Percentiles rank a stretch among this genome's conserved stretches.
These are phyloP conservation scores for Teratosphaeria destructans DNA, from an alignment of 2,329 filamentous ascomycete genomes.

Conservation along the genomic window DNA sequence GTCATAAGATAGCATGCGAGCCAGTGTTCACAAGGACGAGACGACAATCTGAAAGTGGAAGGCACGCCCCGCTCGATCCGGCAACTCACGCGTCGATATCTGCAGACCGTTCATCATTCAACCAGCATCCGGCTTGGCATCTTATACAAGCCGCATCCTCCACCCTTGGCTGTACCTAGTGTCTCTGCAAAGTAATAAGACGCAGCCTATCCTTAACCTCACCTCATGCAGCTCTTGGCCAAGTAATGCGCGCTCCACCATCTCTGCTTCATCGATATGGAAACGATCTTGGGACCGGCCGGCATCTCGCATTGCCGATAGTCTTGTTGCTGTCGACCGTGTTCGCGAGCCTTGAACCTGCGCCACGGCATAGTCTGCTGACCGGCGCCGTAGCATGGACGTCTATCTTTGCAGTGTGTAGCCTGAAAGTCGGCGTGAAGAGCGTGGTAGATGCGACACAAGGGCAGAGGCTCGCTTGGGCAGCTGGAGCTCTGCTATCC, in stretches of 20 bases:
- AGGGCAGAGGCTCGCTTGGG: slow-evolving; percentile 26
- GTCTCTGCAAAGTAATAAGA: background rate
- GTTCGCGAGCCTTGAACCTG: slow-evolving; percentile 25
- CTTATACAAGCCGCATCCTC: background rate
- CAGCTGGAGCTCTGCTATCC: slow-evolving; percentile 32
- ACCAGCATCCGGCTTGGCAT: background rate
- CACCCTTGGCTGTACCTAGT: background rate
- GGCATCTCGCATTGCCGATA: slow-evolving; percentile 16
- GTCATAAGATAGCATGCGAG: too few relatives aligned
- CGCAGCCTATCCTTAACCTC: background rate
- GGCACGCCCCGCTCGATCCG: background rate
- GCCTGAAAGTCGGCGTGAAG: slow-evolving; percentile 21
- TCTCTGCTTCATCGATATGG: background rate
- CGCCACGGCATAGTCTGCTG: slow-evolving; percentile 32
- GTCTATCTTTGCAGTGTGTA: slow-evolving; percentile 27
- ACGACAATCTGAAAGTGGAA: background rate
- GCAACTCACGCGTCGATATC: background rate
- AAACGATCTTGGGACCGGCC: background rate
- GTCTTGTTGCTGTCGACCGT: slow-evolving; percentile 27
- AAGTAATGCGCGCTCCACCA: background rate
- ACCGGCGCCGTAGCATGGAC: slow-evolving; percentile 34
- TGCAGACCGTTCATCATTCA: background rate
- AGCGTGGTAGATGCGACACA: slow-evolving; percentile 12
- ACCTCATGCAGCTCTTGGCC: background rate
- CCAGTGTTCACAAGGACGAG: background rate